phyloP scores from a whole-genome alignment of 164 flowering plant species.

The Tetrastigma voinierianum region DNA sequence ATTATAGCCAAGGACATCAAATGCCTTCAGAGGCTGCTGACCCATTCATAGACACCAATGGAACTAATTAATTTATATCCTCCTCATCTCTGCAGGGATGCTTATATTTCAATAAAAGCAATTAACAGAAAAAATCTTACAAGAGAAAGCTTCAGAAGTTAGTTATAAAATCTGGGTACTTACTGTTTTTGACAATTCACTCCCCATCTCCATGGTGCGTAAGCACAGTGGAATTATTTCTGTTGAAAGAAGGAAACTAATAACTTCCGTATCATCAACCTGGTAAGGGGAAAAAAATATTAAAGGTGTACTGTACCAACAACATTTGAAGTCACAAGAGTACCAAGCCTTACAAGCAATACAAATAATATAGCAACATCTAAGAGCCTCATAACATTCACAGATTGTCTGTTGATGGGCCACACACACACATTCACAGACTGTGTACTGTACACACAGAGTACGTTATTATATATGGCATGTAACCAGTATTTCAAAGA shows the following conservation, averaged over 20 bases:
- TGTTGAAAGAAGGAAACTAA: constrained; percentile 78
- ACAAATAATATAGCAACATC: neutral
- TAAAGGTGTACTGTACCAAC: neutral
- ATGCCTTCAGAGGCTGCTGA: too few species aligned
- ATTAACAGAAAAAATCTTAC: too few species aligned
- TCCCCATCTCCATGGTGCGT: constrained; percentile 93
- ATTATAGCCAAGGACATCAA: too few species aligned
- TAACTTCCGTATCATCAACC: constrained; percentile 92
- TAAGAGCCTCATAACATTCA: neutral
- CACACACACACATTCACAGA: too few species aligned
- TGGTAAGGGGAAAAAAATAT: constrained; percentile 28
- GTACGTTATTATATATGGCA: neutral
- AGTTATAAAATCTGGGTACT: constrained; percentile 19
- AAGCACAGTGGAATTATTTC: constrained; percentile 76
- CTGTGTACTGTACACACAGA: neutral
- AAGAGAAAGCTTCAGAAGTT: neutral
- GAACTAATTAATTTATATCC: too few species aligned
- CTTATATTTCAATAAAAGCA: too few species aligned
- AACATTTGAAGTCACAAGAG: constrained; percentile 3
- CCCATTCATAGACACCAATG: too few species aligned
- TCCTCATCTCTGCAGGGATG: too few species aligned
- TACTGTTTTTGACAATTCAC: constrained; percentile 88
- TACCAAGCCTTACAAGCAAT: neutral
- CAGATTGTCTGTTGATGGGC: neutral
- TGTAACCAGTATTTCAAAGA: neutral